phyloP scores from a whole-genome alignment of 306 rosid genomes.

The Trifolium dubium region DNA sequence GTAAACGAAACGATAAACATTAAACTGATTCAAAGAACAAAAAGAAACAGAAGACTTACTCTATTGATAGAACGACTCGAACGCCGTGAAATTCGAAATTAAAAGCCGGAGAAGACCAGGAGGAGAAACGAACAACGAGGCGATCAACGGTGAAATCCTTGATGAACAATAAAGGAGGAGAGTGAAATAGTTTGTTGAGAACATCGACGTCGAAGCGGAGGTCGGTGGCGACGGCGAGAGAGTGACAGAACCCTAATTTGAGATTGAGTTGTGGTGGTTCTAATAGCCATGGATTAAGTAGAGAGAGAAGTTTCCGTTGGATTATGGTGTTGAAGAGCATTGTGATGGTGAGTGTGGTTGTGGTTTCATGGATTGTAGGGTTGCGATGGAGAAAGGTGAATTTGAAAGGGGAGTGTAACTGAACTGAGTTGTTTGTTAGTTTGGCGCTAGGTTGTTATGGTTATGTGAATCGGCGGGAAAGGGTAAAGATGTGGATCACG shows the following conservation, averaged over 20 bases:
- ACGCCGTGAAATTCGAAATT: constrained; percentile 66
- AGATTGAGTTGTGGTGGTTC: constrained; percentile 68
- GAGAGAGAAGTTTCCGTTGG: constrained; percentile 66
- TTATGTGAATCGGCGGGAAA: constrained; percentile 53
- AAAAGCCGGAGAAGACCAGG: constrained; percentile 74
- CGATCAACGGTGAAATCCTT: constrained; percentile 63
- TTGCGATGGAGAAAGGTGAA: not conserved
- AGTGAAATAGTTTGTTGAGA: constrained; percentile 65
- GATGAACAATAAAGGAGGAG: constrained; percentile 50
- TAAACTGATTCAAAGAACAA: not conserved
- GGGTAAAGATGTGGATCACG: constrained; percentile 42
- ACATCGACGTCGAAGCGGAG: constrained; percentile 60
- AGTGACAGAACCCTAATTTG: constrained; percentile 63
- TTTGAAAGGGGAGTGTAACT: constrained; percentile 13
- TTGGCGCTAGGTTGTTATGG: not conserved
- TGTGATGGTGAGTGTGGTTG: not conserved
- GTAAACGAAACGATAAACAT: constrained; percentile 21
- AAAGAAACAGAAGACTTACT: constrained; percentile 36
- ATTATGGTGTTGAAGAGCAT: constrained; percentile 60
- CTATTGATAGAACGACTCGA: constrained; percentile 49
- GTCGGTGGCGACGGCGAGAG: constrained; percentile 54
- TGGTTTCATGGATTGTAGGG: constrained; percentile 34
- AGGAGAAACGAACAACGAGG: constrained; percentile 61
- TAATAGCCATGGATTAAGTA: constrained; percentile 77
- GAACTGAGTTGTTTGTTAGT: not conserved